phyloP scores from a whole-genome alignment of 2,329 filamentous ascomycete species.

The Lasiodiplodia theobromae region DNA sequence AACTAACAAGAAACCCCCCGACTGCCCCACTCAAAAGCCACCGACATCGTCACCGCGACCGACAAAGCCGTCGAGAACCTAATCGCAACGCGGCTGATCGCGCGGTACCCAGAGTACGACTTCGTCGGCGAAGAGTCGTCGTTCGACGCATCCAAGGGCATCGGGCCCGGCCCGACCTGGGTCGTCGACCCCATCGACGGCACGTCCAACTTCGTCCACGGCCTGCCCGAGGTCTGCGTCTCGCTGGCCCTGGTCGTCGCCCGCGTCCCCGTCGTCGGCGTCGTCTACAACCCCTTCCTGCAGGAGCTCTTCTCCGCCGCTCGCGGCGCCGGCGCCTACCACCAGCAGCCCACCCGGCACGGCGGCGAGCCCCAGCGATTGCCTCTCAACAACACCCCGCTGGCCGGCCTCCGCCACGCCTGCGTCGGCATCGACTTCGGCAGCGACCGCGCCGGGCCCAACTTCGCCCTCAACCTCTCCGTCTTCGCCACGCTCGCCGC shows the following conservation, averaged over 20 bases:
- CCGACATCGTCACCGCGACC: constrained; percentile 23
- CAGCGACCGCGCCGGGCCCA: constrained; percentile 1
- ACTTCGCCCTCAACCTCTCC: constrained; percentile 3
- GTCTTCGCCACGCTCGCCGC: background rate
- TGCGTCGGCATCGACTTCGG: constrained; percentile 14
- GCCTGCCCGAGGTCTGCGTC: constrained; percentile 7
- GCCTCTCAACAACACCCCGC: background rate
- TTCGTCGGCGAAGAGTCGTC: constrained; percentile 20
- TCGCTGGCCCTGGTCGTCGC: constrained; percentile 5
- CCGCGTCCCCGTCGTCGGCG: constrained; percentile 8
- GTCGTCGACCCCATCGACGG: constrained; percentile 27
- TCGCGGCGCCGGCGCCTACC: background rate
- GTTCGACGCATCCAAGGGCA: background rate
- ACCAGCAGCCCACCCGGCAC: background rate
- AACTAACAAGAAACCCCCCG: background rate
- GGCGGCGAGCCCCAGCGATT: background rate
- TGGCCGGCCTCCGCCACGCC: constrained; percentile 4
- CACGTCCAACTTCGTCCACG: constrained; percentile 16
- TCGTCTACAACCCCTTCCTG: constrained; percentile 19
- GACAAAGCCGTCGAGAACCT: constrained; percentile 22
- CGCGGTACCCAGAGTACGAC: constrained; percentile 8
- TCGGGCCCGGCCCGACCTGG: constrained; percentile 6
- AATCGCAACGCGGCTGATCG: constrained; percentile 13
- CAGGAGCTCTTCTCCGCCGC: constrained; percentile 9
- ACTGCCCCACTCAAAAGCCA: background rate